Conservation (phyloP, 495 filamentous ascomycete species). For the Aspergillus hancockii region DNA sequence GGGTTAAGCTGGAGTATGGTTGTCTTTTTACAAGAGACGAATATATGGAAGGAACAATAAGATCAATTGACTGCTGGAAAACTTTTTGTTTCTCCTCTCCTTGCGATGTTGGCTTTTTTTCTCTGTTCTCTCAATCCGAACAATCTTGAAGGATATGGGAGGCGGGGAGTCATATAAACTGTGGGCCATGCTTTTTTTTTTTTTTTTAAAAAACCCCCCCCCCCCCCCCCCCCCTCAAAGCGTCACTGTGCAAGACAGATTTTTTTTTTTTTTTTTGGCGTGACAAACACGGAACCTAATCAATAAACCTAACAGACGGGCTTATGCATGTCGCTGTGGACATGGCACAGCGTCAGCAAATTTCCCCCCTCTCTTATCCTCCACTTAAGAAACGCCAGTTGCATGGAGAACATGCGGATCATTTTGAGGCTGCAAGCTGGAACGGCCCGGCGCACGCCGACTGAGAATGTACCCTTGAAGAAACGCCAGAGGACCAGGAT, state of each 20-base stretch:
- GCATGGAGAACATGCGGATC: conserved; percentile 49
- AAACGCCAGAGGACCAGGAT: conserved; percentile 36
- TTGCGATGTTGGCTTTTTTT: background rate
- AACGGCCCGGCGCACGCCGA: conserved; percentile 53
- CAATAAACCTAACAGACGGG: conserved; percentile 40
- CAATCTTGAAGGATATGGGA: conserved; percentile 33
- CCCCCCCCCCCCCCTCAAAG: conserved; percentile 26
- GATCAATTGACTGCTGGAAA: conserved; percentile 11
- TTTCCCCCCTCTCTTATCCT: conserved; percentile 37
- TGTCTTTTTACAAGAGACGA: conserved; percentile 2
- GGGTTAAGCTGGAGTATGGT: background rate
- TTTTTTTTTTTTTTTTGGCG: conserved; percentile 32
- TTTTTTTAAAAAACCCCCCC: background rate
- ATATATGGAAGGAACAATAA: conserved; percentile 2
- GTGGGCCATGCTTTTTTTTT: conserved; percentile 35
- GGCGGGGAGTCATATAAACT: conserved; percentile 47
- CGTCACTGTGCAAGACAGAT: conserved; percentile 27
- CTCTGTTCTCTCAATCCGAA: conserved; percentile 15
- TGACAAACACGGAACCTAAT: conserved; percentile 44
- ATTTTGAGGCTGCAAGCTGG: conserved; percentile 55
- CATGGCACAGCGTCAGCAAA: conserved; percentile 42
- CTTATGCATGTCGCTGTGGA: conserved; percentile 44
- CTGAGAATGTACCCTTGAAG: conserved; percentile 43
- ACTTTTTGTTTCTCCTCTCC: background rate
- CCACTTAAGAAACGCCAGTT: conserved; percentile 36